A percentile compares a stretch with the other conserved stretches of the same genome.
These are phyloP conservation scores for Aureobasidium lini DNA, from an alignment of 2,329 filamentous ascomycete species.

Conservation along the genomic window DNA sequence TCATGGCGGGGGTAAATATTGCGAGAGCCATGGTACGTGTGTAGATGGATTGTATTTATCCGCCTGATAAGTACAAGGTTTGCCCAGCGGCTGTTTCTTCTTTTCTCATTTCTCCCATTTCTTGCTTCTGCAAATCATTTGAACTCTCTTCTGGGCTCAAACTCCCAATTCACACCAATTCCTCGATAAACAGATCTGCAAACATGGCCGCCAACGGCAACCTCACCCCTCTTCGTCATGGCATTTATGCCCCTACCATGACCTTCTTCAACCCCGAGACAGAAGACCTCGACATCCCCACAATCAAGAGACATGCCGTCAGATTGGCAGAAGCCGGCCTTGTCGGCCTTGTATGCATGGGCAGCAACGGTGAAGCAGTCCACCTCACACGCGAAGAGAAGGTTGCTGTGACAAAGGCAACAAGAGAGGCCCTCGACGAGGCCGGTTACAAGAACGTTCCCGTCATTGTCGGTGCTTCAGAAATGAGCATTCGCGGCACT, in stretches of 20 bases:
- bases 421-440: conserved; percentile 71
- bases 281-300: conserved; percentile 74
- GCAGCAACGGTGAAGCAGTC: conserved; percentile 83
- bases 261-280: conserved; percentile 81
- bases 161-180: neutral
- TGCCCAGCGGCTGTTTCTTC: neutral
- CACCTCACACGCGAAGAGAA: conserved; percentile 77
- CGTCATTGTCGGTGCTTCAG: conserved; percentile 74
- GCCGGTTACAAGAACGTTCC: conserved; percentile 70
- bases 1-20: conserved; percentile 7
- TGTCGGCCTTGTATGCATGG: conserved; percentile 76
- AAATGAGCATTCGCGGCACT: conserved; percentile 75
- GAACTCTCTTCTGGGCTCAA: neutral
- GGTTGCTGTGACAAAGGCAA: conserved; percentile 64
- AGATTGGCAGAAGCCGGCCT: conserved; percentile 71
- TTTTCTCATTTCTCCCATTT: conserved; percentile 1
- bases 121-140: neutral
- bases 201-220: conserved; percentile 26
- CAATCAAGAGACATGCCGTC: conserved; percentile 72
- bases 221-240: conserved; percentile 60
- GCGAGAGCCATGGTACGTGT: neutral
- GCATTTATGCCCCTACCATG: conserved; percentile 84
- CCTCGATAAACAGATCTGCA: conserved; percentile 1
- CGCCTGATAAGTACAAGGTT: conserved; percentile 12
- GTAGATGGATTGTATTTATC: neutral